Evolutionary conservation across 2,329 filamentous ascomycete genomes (phyloP).

Genomic region (Nemania sp.): DNA sequence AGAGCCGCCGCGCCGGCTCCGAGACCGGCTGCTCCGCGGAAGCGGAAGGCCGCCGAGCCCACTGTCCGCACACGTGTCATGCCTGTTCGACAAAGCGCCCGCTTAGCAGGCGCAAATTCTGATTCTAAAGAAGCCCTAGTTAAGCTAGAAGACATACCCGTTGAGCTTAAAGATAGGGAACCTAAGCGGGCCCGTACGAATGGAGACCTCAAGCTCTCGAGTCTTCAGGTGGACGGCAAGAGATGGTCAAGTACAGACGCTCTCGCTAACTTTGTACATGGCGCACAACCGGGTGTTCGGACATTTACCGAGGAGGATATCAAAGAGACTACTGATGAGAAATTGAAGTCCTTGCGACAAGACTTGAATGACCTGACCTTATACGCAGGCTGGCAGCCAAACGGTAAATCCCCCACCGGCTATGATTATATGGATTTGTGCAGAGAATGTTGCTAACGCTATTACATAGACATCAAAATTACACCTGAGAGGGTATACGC

Average conservation of each 20-base stretch:
- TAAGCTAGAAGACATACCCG: constrained; percentile 60
- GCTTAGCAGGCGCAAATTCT: constrained; percentile 66
- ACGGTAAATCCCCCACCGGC: constrained; percentile 63
- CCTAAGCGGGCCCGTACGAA: constrained; percentile 69
- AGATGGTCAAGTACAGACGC: constrained; percentile 79
- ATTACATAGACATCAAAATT: constrained; percentile 81
- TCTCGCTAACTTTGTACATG: constrained; percentile 70
- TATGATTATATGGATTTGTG: background rate
- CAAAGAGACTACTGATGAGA: constrained; percentile 80
- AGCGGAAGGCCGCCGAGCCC: constrained; percentile 57
- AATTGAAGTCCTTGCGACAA: constrained; percentile 77
- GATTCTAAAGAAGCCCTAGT: constrained; percentile 59
- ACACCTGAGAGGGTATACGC: constrained; percentile 89
- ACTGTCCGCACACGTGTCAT: constrained; percentile 61
- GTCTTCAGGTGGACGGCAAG: constrained; percentile 83
- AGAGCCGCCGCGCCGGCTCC: constrained; percentile 66
- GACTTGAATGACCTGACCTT: constrained; percentile 82
- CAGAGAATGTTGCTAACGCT: background rate
- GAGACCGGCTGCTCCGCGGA: constrained; percentile 56
- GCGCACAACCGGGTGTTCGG: constrained; percentile 81
- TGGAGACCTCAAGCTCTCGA: constrained; percentile 75
- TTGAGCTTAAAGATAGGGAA: constrained; percentile 58
- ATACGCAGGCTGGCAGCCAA: constrained; percentile 87
- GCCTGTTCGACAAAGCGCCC: constrained; percentile 68
- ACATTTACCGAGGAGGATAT: constrained; percentile 91